These are phyloP conservation scores for Ophiostoma himal-ulmi DNA, from an alignment of 2,329 filamentous ascomycete species.

Conservation along the genomic window DNA sequence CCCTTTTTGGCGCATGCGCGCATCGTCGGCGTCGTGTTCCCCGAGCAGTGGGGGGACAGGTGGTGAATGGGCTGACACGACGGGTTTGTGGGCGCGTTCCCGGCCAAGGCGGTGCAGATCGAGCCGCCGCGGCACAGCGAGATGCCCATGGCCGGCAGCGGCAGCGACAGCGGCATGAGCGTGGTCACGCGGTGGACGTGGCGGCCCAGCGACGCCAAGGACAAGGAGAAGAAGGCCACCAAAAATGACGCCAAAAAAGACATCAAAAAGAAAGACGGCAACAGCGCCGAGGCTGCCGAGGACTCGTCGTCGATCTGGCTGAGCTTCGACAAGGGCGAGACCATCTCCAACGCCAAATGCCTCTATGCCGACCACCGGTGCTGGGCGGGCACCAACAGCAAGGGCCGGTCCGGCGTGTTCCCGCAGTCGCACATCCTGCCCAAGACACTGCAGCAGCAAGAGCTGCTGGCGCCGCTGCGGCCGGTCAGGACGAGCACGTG, in stretches of 20 bases:
- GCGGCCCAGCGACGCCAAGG: conserved; percentile 34
- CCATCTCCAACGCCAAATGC: conserved; percentile 59
- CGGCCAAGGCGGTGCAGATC: conserved; percentile 44
- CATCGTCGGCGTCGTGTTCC: conserved; percentile 48
- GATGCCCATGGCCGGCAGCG: conserved; percentile 42
- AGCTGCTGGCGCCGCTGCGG: conserved; percentile 19
- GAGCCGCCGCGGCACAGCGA: conserved; percentile 44
- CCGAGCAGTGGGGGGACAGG: conserved; percentile 47
- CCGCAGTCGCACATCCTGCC: conserved; percentile 29
- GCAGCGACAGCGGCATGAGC: conserved; percentile 42
- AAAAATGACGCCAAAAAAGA: too few relatives aligned
- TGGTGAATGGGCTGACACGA: conserved; percentile 56
- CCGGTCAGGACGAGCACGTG: conserved; percentile 20
- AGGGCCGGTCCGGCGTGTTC: conserved; percentile 35
- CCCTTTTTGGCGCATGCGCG: conserved; percentile 43
- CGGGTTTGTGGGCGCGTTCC: conserved; percentile 45
- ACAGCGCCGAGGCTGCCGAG: conserved; percentile 29
- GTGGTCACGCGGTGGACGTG: conserved; percentile 52
- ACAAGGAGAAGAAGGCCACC: too few relatives aligned
- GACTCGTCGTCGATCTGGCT: conserved; percentile 41
- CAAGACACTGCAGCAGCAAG: conserved; percentile 25
- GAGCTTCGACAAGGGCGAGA: conserved; percentile 60
- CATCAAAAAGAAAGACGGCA: background rate
- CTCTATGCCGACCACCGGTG: conserved; percentile 35
- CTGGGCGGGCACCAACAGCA: conserved; percentile 35